Conservation (phyloP, 129 eudicot genomes). For the Oenanthe sinensis region DNA sequence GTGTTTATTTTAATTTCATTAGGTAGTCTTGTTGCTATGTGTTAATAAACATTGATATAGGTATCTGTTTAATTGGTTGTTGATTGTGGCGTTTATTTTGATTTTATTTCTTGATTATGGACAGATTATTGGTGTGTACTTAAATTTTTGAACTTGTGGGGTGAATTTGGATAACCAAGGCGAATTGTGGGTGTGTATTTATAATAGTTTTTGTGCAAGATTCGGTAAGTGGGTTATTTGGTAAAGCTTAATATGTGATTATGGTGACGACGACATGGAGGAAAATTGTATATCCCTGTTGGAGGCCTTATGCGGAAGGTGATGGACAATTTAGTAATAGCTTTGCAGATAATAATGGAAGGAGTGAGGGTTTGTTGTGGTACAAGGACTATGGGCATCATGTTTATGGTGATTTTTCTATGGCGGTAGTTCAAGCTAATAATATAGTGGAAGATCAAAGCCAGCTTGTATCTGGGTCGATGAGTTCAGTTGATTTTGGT, state of each 20-base stretch:
- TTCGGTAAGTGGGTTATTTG: constrained; percentile 20
- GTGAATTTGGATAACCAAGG: constrained; percentile 20
- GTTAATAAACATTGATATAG: neutral
- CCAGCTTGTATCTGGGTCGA: constrained; percentile 58
- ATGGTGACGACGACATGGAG: constrained; percentile 53
- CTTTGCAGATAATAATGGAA: constrained; percentile 30
- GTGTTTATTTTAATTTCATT: neutral
- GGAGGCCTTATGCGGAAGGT: constrained; percentile 38
- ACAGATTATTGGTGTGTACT: constrained; percentile 36
- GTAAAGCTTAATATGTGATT: constrained; percentile 26
- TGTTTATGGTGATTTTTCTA: constrained; percentile 61
- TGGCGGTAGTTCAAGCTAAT: constrained; percentile 81
- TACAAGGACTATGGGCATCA: constrained; percentile 53
- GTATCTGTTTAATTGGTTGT: neutral
- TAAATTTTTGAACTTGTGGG: constrained; percentile 17
- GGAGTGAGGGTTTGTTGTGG: constrained; percentile 62
- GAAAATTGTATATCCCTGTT: constrained; percentile 50
- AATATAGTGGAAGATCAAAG: constrained; percentile 65
- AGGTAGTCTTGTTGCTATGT: constrained; percentile 19
- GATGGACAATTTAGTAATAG: constrained; percentile 26
- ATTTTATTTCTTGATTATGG: neutral
- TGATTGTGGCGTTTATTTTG: neutral
- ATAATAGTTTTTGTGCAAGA: neutral
- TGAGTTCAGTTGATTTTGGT: constrained; percentile 44
- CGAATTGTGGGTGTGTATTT: constrained; percentile 14